Percentiles rank a stretch among this genome's conserved stretches.
Evolutionary conservation across 2,329 filamentous ascomycete species (phyloP).

Genomic region (Lomentospora prolificans): DNA sequence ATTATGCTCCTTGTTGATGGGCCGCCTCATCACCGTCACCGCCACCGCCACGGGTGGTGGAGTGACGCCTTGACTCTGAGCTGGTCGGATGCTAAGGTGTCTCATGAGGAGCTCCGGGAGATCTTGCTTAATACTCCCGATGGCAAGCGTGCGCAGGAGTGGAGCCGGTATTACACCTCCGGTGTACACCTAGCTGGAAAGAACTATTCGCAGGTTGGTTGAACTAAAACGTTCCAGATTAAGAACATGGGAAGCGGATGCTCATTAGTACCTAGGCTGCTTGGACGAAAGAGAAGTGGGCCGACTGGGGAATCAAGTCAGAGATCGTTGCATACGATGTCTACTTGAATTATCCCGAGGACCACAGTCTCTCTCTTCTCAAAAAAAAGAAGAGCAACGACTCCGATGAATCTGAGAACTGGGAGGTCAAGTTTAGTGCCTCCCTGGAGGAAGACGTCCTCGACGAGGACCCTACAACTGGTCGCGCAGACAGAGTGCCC

Average conservation of each 20-base stretch:
- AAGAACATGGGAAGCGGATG: not conserved
- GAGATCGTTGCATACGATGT: constrained; percentile 62
- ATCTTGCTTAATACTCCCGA: constrained; percentile 51
- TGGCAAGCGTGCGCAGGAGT: constrained; percentile 50
- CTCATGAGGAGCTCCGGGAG: constrained; percentile 40
- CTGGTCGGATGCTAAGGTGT: constrained; percentile 8
- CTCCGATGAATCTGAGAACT: constrained; percentile 25
- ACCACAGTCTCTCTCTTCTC: constrained; percentile 59
- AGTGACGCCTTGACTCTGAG: constrained; percentile 18
- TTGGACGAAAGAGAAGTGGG: constrained; percentile 68
- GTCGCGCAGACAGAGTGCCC: constrained; percentile 62
- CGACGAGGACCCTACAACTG: constrained; percentile 70
- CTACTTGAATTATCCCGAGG: constrained; percentile 68
- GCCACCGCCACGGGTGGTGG: constrained; percentile 18
- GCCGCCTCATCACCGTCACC: constrained; percentile 24
- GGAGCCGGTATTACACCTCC: constrained; percentile 69
- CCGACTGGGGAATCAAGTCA: constrained; percentile 57
- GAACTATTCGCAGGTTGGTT: constrained; percentile 58
- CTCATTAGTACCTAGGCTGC: constrained; percentile 37
- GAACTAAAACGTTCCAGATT: not conserved
- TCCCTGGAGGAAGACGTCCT: constrained; percentile 76
- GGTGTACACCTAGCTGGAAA: constrained; percentile 68
- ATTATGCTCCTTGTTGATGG: constrained; percentile 34
- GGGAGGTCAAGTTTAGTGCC: constrained; percentile 66
- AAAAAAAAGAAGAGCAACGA: constrained; percentile 21